Base-by-base conservation (phyloP, 148 eudicot species). In the Chenopodium album region DNA sequence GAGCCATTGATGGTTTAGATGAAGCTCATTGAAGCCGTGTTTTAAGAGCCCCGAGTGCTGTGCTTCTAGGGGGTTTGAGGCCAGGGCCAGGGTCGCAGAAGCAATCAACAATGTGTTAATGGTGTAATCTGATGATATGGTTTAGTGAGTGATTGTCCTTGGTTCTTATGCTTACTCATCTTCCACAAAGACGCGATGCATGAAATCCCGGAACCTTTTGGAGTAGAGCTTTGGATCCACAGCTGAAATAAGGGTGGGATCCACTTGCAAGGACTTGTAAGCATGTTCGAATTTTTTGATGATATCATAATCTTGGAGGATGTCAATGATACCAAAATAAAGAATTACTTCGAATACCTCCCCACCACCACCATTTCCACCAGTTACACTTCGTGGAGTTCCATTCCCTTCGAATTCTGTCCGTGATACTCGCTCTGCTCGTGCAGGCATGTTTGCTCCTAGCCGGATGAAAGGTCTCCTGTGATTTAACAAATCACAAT, bases 221-320 rank as follows among this genome's bases (percentile, higher is more conserved):
- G 90, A 88, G 85, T 88, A 88, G 76, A 88, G 90, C 86, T 83
- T 88, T 14, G 90, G 90, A 77, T 88, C 90, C 71, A 88, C 90
- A 71, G 88, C 90, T 10, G 88, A 88, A 68, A 88, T 83, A 62
- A 88, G 83, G 11, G 88, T 32, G 59, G 90, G 59, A 73, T 88
- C 90, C 63, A 76, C 90, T 81, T 88, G 90, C 78, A 81, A 88
- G 20, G 90, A 88, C 84, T 88, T 88, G 85, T 85, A 85, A 64
- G 90, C 90, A 85, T 85, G 90, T 81, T 88, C 90, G 9, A 88
- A 69, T 80, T 79, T 88, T 79, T 88, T 88, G 80, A 86, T 88
- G 68, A 88, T 83, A 47, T 88, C 90, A 59, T 88, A 88, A 69
- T 88, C 90, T 77, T 88, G 90, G 78, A 88, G 86, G 29, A 88